These are phyloP conservation scores for Botrytis paeoniae DNA, from an alignment of 2,329 filamentous ascomycete species.

Conservation along the genomic window DNA sequence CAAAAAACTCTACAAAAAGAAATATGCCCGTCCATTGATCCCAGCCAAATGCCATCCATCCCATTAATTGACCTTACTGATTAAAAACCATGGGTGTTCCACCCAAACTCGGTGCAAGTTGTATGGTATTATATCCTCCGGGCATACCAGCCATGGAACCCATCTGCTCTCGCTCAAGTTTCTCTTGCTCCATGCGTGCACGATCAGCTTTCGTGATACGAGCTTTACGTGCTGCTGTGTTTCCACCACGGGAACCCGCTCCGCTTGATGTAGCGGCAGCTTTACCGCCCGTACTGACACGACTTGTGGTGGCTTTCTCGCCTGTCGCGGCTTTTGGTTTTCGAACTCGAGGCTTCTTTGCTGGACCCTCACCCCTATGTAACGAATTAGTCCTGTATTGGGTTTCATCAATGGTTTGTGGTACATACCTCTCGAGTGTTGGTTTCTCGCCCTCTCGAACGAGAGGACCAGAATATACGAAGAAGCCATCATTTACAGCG, in stretches of 20 bases:
- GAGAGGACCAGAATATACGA: constrained; percentile 92
- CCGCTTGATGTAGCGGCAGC: constrained; percentile 31
- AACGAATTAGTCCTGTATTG: constrained; percentile 39
- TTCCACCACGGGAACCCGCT: constrained; percentile 72
- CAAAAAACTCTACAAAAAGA: constrained; percentile 12
- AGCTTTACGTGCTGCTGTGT: constrained; percentile 68
- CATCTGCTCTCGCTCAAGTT: constrained; percentile 64
- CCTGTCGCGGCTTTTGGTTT: constrained; percentile 54
- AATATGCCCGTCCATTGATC: background rate
- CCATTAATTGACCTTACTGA: constrained; percentile 24
- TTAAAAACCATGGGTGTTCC: constrained; percentile 39
- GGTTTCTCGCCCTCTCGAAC: constrained; percentile 82
- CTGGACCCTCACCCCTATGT: constrained; percentile 65
- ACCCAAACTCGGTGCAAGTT: constrained; percentile 33
- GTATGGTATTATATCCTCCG: constrained; percentile 32
- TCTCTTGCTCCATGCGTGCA: constrained; percentile 76
- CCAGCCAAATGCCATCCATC: background rate
- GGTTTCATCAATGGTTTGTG: constrained; percentile 10
- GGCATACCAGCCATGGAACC: constrained; percentile 34
- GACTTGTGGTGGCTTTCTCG: constrained; percentile 60
- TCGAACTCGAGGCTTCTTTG: constrained; percentile 56
- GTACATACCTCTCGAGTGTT: constrained; percentile 48
- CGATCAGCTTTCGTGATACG: constrained; percentile 84
- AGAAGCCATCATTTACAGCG: constrained; percentile 93
- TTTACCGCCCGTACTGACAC: constrained; percentile 62